A percentile compares a stretch with the other conserved stretches of the same genome.
Evolutionary conservation across 805 yeast genomes (phyloP).

Genomic region (Isabelozyma gotoi): DNA sequence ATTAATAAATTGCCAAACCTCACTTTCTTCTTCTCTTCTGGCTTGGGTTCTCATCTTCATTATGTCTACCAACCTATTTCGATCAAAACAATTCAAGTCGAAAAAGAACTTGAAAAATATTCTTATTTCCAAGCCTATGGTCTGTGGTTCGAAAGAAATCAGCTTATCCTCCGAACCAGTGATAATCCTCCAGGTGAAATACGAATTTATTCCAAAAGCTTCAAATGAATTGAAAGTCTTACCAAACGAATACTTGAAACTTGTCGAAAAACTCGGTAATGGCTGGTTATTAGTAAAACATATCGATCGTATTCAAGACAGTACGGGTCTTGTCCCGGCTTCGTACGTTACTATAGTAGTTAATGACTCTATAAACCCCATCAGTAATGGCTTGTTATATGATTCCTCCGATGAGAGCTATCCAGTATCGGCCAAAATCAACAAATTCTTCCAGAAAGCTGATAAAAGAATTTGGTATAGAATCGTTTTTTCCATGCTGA

Average conservation of each 20-base stretch:
- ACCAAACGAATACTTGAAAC: constrained; percentile 27
- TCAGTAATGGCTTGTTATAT: constrained; percentile 30
- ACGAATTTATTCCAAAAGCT: constrained; percentile 28
- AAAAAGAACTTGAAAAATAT: constrained; percentile 25
- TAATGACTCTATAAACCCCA: constrained; percentile 35
- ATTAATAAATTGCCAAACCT: no score
- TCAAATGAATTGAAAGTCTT: constrained; percentile 25
- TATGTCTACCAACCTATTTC: constrained; percentile 24
- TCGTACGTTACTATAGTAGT: constrained; percentile 38
- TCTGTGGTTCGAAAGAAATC: neutral
- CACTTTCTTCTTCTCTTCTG: no score
- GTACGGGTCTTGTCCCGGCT: constrained; percentile 37
- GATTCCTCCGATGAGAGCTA: constrained; percentile 8
- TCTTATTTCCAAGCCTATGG: constrained; percentile 24
- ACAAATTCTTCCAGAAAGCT: constrained; percentile 25
- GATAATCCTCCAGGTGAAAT: constrained; percentile 29
- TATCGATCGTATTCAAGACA: constrained; percentile 16
- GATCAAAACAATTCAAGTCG: constrained; percentile 20
- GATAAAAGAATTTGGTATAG: constrained; percentile 32
- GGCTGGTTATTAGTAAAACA: constrained; percentile 39
- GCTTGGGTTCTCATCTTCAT: neutral
- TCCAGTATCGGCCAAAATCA: constrained; percentile 16
- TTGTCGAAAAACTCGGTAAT: constrained; percentile 35
- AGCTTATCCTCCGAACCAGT: constrained; percentile 9
- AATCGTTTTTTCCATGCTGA: constrained; percentile 20